Conservation (phyloP, 768 basidiomycete species). For the Lactarius sanguifluus region DNA sequence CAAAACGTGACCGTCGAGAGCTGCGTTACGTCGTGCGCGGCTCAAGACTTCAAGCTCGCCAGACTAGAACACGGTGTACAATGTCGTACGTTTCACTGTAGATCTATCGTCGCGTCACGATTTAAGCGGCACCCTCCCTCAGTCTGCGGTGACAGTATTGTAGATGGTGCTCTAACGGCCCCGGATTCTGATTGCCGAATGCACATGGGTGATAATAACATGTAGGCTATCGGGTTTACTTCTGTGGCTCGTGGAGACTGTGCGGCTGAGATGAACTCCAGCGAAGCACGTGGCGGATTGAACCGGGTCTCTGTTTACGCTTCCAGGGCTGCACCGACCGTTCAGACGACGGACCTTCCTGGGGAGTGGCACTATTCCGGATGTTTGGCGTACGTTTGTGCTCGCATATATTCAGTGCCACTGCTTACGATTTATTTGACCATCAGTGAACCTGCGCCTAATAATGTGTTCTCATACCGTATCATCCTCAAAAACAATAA, state of each 20-base stretch:
- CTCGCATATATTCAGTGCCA: too few species aligned
- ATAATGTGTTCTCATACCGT: conserved; percentile 61
- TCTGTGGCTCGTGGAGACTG: not conserved
- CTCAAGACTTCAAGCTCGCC: conserved; percentile 60
- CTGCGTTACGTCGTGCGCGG: conserved; percentile 60
- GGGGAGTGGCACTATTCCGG: conserved; percentile 66
- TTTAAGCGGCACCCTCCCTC: conserved; percentile 9
- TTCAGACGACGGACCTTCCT: conserved; percentile 57
- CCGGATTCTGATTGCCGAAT: conserved; percentile 60
- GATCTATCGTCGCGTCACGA: not conserved
- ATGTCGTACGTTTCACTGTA: conserved; percentile 44
- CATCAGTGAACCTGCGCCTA: conserved; percentile 47
- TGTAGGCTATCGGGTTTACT: conserved; percentile 42
- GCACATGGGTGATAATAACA: conserved; percentile 66
- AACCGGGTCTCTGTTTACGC: conserved; percentile 72
- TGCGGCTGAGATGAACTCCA: conserved; percentile 31
- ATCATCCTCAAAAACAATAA: conserved; percentile 60
- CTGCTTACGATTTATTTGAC: not conserved
- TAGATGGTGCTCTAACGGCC: conserved; percentile 56
- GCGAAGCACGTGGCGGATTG: conserved; percentile 71
- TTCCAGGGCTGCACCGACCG: conserved; percentile 54
- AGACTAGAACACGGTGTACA: conserved; percentile 62
- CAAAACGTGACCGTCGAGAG: conserved; percentile 52
- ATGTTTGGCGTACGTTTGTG: conserved; percentile 55
- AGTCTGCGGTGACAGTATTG: conserved; percentile 72